Evolutionary conservation across 2,329 filamentous ascomycete genomes (phyloP).

Genomic region (Alternaria angustiovoidea): DNA sequence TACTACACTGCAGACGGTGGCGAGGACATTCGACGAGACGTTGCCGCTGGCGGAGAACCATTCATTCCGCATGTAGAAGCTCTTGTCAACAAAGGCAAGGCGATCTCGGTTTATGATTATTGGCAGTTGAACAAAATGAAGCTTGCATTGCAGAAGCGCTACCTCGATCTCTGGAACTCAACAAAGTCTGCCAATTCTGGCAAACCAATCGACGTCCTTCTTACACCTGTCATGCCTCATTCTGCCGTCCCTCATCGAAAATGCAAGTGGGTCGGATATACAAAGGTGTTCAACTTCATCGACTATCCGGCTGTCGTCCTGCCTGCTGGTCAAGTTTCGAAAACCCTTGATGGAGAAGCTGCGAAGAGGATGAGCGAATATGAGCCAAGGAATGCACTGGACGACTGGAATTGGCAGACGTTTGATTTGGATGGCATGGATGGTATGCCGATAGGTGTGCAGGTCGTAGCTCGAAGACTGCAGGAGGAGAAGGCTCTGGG

Average conservation of each 20-base stretch:
- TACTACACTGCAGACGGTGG: conserved; percentile 71
- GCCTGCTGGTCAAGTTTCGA: conserved; percentile 60
- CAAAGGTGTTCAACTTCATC: conserved; percentile 68
- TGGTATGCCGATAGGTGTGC: conserved; percentile 49
- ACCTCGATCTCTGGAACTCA: conserved; percentile 66
- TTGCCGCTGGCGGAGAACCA: conserved; percentile 65
- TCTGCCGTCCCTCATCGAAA: conserved; percentile 60
- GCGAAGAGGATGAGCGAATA: conserved; percentile 46
- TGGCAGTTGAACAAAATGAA: conserved; percentile 73
- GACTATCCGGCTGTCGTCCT: conserved; percentile 68
- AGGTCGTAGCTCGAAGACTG: conserved; percentile 46
- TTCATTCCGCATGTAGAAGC: conserved; percentile 59
- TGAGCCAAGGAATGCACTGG: conserved; percentile 59
- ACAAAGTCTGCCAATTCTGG: conserved; percentile 56
- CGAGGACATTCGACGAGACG: conserved; percentile 66
- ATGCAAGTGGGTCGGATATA: conserved; percentile 64
- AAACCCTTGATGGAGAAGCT: conserved; percentile 49
- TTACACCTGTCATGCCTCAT: conserved; percentile 69
- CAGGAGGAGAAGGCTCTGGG: conserved; percentile 52
- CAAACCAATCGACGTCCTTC: conserved; percentile 61
- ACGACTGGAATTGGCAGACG: conserved; percentile 61
- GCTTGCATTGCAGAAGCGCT: conserved; percentile 61
- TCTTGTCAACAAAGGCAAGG: conserved; percentile 59
- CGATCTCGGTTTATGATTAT: conserved; percentile 69
- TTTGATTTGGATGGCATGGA: conserved; percentile 46